These are phyloP conservation scores for Ophiostoma quercus DNA, from an alignment of 2,329 filamentous ascomycete species.

Conservation along the genomic window DNA sequence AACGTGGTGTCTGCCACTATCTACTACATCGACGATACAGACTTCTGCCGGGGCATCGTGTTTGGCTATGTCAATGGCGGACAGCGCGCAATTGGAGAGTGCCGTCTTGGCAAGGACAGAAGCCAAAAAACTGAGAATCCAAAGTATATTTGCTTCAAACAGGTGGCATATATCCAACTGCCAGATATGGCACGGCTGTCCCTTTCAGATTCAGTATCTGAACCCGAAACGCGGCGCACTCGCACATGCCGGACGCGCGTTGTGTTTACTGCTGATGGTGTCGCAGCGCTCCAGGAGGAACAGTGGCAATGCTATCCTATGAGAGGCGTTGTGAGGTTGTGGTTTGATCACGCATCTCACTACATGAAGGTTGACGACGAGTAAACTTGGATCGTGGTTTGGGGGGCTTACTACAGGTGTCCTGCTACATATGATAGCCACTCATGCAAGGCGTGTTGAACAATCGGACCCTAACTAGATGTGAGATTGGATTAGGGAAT, in stretches of 20 bases:
- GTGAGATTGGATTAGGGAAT: too few relatives aligned
- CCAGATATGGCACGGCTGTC: not conserved
- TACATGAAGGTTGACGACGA: not conserved
- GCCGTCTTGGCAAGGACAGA: not conserved
- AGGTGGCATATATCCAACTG: not conserved
- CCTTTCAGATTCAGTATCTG: not conserved
- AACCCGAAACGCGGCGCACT: not conserved
- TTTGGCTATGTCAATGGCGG: not conserved
- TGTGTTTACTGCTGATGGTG: not conserved
- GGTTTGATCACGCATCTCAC: not conserved
- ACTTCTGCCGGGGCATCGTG: not conserved
- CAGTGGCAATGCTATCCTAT: not conserved
- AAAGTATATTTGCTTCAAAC: not conserved
- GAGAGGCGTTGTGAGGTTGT: not conserved
- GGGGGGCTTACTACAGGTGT: not conserved
- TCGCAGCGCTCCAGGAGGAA: not conserved
- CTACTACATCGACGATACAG: not conserved
- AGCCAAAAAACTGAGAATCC: not conserved
- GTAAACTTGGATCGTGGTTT: not conserved
- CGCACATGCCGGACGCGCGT: not conserved
- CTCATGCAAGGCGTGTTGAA: not conserved
- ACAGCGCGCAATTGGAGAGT: not conserved
- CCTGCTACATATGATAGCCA: not conserved
- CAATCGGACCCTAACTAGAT: too few relatives aligned
- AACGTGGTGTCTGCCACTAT: not conserved